Percentiles rank a stretch among this genome's conserved stretches.
These are phyloP conservation scores for Carex sylvatica DNA, from an alignment of 202 grass and related monocot species.

Conservation along the genomic window DNA sequence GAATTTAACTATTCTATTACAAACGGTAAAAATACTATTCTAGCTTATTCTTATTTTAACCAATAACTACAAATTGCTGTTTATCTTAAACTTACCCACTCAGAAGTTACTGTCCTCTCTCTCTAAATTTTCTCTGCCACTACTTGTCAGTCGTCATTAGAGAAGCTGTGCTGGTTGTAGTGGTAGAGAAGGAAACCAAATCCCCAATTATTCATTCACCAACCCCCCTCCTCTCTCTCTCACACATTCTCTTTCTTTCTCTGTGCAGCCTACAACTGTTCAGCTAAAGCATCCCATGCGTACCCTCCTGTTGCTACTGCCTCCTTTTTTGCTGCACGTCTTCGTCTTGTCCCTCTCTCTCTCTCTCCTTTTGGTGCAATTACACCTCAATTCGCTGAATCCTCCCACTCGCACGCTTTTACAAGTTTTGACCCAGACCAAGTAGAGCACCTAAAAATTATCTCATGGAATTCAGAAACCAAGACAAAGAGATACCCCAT, in stretches of 20 bases:
- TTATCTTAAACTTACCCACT: no score
- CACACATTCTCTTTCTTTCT: background rate
- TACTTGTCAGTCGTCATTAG: background rate
- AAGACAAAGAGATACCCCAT: constrained; percentile 35
- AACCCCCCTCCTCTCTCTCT: background rate
- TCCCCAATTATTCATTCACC: background rate
- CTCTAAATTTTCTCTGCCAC: background rate
- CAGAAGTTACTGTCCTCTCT: no score
- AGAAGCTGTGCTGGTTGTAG: background rate
- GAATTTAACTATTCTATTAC: no score
- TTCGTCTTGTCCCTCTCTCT: background rate
- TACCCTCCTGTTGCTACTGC: constrained; percentile 1
- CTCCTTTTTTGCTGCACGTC: constrained; percentile 33
- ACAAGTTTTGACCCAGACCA: constrained; percentile 5
- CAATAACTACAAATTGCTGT: no score
- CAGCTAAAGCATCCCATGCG: constrained; percentile 6
- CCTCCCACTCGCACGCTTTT: background rate
- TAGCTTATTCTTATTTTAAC: no score
- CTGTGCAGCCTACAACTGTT: background rate
- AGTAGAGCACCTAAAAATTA: background rate
- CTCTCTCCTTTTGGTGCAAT: background rate
- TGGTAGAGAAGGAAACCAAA: constrained; percentile 12
- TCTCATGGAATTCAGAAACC: constrained; percentile 61
- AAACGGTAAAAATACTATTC: no score
- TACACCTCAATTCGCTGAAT: constrained; percentile 9